Conservation (phyloP, 2,329 filamentous ascomycete species). For the Calonectria ilicicola region DNA sequence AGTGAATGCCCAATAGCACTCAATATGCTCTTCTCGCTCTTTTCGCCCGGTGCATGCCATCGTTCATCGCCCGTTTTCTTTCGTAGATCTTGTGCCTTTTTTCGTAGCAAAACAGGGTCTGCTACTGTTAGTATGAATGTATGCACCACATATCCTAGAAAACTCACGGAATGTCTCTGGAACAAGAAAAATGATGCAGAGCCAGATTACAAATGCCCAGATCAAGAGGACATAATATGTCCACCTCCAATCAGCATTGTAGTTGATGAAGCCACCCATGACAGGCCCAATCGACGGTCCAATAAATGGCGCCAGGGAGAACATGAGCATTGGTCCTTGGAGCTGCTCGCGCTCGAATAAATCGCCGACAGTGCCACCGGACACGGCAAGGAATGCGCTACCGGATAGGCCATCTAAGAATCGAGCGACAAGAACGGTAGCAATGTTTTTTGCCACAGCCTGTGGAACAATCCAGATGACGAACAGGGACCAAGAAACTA, state of each 20-base stretch:
- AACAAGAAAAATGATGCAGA: not conserved
- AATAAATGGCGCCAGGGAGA: not conserved
- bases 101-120: not conserved
- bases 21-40: not conserved
- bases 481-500: not conserved
- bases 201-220: not conserved
- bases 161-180: not conserved
- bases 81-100: not conserved
- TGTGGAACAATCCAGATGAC: not conserved
- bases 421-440: not conserved
- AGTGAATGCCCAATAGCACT: not conserved
- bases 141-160: not conserved
- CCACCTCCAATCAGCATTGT: not conserved
- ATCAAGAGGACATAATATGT: not conserved
- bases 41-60: not conserved
- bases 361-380: not conserved
- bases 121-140: not conserved
- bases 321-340: not conserved
- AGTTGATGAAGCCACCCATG: not conserved
- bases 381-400: not conserved
- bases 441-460: not conserved
- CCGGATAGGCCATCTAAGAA: not conserved
- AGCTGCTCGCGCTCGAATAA: not conserved
- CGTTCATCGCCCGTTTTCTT: not conserved
- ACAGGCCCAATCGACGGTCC: not conserved